Evolutionary conservation across 164 flowering plant species (phyloP).

Genomic region (Chimonanthus praecox): DNA sequence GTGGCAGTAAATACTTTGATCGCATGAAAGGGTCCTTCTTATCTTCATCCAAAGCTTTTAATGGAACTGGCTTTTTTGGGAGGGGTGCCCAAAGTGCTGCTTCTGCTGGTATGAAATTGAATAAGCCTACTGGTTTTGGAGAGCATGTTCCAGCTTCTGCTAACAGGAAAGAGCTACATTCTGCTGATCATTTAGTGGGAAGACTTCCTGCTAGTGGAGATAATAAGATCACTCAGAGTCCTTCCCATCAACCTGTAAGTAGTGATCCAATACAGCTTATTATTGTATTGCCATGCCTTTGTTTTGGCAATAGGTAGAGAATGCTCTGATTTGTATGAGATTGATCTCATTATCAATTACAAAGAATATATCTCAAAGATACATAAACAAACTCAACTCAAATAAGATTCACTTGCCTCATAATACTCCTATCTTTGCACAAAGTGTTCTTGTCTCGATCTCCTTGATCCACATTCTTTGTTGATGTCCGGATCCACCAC

Average conservation of each 20-base stretch:
- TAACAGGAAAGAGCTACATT: constrained; percentile 40
- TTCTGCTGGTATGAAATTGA: constrained; percentile 39
- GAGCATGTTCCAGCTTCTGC: constrained; percentile 24
- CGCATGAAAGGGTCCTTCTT: constrained; percentile 72
- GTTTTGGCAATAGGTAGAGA: not conserved
- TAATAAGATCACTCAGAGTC: constrained; percentile 30
- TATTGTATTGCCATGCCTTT: not conserved
- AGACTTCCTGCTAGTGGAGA: constrained; percentile 38
- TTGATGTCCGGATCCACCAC: too few species aligned
- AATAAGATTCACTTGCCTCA: too few species aligned
- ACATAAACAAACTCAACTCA: too few species aligned
- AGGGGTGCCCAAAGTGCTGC: constrained; percentile 36
- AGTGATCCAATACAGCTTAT: not conserved
- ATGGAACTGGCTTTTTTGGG: constrained; percentile 70
- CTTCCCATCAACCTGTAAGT: constrained; percentile 52
- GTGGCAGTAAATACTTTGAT: constrained; percentile 60
- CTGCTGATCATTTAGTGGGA: constrained; percentile 34
- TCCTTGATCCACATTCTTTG: too few species aligned
- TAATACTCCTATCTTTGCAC: too few species aligned
- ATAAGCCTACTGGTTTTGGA: constrained; percentile 10
- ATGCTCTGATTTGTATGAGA: not conserved
- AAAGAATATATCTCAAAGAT: too few species aligned
- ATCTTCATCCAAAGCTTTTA: constrained; percentile 76
- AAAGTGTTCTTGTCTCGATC: too few species aligned
- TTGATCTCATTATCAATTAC: not conserved